Evolutionary conservation across 2,329 filamentous ascomycete species (phyloP).

Genomic region (Xylariomycetidae sp.): DNA sequence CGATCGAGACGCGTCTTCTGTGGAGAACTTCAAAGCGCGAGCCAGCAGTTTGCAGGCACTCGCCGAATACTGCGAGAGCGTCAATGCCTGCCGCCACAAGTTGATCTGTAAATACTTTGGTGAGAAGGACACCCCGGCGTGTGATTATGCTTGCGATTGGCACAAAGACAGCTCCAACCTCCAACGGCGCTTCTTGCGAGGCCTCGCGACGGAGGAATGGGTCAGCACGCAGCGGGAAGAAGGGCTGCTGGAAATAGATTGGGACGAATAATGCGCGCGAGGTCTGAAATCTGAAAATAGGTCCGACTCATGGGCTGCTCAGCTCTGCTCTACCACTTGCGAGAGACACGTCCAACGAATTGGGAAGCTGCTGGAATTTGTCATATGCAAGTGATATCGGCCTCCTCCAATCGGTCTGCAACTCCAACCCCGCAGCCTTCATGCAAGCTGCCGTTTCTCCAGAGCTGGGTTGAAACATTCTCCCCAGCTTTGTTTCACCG

Average conservation of each 20-base stretch:
- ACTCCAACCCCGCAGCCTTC: constrained; percentile 20
- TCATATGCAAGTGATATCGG: constrained; percentile 15
- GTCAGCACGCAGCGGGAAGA: constrained; percentile 57
- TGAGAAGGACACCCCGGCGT: constrained; percentile 51
- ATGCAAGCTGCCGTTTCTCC: constrained; percentile 13
- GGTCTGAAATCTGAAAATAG: too few species aligned
- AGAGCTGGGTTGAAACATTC: constrained; percentile 13
- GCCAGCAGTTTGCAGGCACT: constrained; percentile 61
- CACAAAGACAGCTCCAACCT: constrained; percentile 62
- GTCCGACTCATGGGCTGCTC: constrained; percentile 10
- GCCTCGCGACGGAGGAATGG: constrained; percentile 55
- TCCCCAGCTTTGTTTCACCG: constrained; percentile 11
- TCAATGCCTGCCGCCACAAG: constrained; percentile 65
- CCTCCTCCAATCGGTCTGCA: constrained; percentile 21
- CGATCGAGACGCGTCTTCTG: constrained; percentile 33
- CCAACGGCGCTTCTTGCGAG: constrained; percentile 48
- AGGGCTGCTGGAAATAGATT: constrained; percentile 50
- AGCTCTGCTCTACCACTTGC: constrained; percentile 6
- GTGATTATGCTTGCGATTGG: constrained; percentile 72
- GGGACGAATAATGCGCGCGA: constrained; percentile 30
- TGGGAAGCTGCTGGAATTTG: constrained; percentile 9
- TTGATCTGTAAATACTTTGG: constrained; percentile 74
- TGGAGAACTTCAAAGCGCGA: constrained; percentile 43
- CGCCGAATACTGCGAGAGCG: constrained; percentile 76
- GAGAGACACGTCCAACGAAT: constrained; percentile 11